Base-by-base conservation (phyloP, 2,329 filamentous ascomycete genomes). In the Teratosphaeria destructans region DNA sequence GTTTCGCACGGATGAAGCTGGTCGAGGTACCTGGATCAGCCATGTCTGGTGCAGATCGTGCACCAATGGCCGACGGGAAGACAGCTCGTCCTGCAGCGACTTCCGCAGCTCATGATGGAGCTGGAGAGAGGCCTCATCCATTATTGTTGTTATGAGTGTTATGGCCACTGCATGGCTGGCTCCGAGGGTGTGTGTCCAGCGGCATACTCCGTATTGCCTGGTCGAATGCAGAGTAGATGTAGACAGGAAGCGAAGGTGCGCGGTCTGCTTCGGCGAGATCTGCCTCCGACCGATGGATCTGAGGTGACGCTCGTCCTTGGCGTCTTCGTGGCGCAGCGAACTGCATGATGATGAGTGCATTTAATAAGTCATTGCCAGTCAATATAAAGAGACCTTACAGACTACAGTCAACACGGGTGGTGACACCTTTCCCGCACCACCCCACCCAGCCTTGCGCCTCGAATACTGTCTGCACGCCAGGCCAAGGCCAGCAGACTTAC, bases 31-130 rank as follows among this genome's bases (percentile, higher is more conserved):
- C 61, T 85, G 83, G n/a, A 87, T 73, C 2, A 88, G 76, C 85
- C 85, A 88, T 26, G 81, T 83, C 4, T 83, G 86, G 72, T 88
- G 85, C 35, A 88, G 76, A 70, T 87, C 85, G 57, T 82, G 81
- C 8, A 88, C 77, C 49, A 87, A 68, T 0, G 82, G 82, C 29
- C 79, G 75, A 49, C 74, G 75, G 56, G 72, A 72, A 34, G 73
- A 70, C 55, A 79, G 72, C 26, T 74, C 66, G 54, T 71, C 67
- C 47, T 73, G 72, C 47, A 77, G 65, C 37, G 74, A 67, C 58
- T 73, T 66, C 63, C 72, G 73, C n/a, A 78, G 70, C 62, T 78
- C 75, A 64, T 70, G 70, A 54, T 75, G 70, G 8, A 79, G 71
- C 65, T 79, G 77, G n/a, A 59, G 58, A 8, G 70, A 70, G 12